phyloP scores from a whole-genome alignment of 2,329 filamentous ascomycete genomes.

The Sporothrix schenckii region DNA sequence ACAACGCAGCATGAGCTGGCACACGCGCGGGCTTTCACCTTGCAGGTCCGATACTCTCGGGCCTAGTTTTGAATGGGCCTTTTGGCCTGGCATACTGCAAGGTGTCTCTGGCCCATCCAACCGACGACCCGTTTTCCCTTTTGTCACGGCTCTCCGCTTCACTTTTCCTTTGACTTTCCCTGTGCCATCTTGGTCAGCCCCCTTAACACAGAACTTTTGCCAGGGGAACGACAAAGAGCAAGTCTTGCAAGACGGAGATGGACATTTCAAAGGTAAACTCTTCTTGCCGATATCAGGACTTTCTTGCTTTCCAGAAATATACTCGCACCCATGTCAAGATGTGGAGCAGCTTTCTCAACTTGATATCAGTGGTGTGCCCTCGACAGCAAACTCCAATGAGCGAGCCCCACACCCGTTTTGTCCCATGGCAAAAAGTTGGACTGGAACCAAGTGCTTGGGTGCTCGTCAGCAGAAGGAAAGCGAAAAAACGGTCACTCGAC shows the following conservation, averaged over 20 bases:
- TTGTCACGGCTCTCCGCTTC: not conserved
- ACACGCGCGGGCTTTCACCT: not conserved
- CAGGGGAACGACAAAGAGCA: not conserved
- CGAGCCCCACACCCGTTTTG: not conserved
- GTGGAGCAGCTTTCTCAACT: not conserved
- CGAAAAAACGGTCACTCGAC: conserved; percentile 8
- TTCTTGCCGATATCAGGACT: not conserved
- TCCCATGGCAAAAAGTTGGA: not conserved
- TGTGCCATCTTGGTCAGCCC: not conserved
- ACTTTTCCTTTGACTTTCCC: not conserved
- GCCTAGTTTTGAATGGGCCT: conserved; percentile 1
- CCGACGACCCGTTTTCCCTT: conserved; percentile 2
- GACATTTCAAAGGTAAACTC: no score
- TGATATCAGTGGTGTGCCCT: not conserved
- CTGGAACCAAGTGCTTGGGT: conserved; percentile 11
- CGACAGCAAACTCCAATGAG: not conserved
- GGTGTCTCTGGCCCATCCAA: not conserved
- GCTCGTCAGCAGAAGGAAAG: not conserved
- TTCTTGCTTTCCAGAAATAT: no score
- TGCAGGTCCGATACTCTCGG: not conserved
- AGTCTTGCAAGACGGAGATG: not conserved
- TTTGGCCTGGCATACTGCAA: not conserved
- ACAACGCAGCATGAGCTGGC: not conserved
- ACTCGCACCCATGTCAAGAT: no score
- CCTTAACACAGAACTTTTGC: no score